phyloP scores from a whole-genome alignment of 768 basidiomycete species.

The Termitomyces sp. region DNA sequence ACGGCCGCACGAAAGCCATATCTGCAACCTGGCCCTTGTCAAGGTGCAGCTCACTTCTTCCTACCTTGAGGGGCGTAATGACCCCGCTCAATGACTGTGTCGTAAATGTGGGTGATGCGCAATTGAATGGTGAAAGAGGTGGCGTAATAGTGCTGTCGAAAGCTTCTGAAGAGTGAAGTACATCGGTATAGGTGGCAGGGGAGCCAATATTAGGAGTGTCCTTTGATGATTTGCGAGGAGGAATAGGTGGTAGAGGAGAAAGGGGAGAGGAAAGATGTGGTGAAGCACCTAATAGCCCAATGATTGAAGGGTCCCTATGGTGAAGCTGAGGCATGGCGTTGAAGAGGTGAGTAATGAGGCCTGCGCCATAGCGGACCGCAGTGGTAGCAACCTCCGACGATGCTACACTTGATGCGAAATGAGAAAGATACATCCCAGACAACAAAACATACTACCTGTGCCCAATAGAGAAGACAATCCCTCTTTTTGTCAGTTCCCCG shows the following conservation, averaged over 20 bases:
- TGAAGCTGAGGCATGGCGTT: slow-evolving; percentile 91
- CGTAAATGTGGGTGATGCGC: slow-evolving; percentile 8
- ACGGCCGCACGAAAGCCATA: slow-evolving; percentile 64
- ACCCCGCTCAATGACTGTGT: slow-evolving; percentile 15
- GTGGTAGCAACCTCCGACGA: slow-evolving; percentile 66
- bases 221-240: slow-evolving; percentile 8
- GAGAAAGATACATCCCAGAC: background rate
- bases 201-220: background rate
- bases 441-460: slow-evolving; percentile 55
- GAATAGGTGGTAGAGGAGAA: slow-evolving; percentile 21
- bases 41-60: slow-evolving; percentile 32
- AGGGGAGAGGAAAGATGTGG: slow-evolving; percentile 47
- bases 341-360: slow-evolving; percentile 89
- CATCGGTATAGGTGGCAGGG: slow-evolving; percentile 7
- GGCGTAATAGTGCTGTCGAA: slow-evolving; percentile 55
- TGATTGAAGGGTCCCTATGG: slow-evolving; percentile 88
- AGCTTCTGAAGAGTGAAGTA: slow-evolving; percentile 45
- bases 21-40: slow-evolving; percentile 46
- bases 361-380: slow-evolving; percentile 68
- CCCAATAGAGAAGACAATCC: slow-evolving; percentile 80
- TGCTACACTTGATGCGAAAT: slow-evolving; percentile 48
- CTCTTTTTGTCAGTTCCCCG: slow-evolving; percentile 50
- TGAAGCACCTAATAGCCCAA: slow-evolving; percentile 79
- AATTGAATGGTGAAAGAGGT: slow-evolving; percentile 40
- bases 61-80: slow-evolving; percentile 18